Percentiles rank a stretch among this genome's conserved stretches.
These are phyloP conservation scores for Dipodascus albidus DNA, from an alignment of 805 yeast species.

Conservation along the genomic window DNA sequence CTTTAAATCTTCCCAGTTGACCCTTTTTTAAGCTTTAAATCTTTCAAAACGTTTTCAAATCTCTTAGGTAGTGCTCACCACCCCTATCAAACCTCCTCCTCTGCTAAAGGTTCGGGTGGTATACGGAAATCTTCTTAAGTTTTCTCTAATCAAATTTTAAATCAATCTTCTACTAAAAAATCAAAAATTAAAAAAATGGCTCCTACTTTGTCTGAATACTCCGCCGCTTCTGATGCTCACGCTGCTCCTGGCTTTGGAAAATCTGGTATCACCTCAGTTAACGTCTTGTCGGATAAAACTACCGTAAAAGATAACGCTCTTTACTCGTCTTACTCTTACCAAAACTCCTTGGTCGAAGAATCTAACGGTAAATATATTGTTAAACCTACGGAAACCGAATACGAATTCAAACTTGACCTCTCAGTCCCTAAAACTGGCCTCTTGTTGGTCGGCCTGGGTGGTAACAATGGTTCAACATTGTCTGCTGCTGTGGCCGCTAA, in stretches of 20 bases:
- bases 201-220: slow-evolving; percentile 19
- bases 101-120: slow-evolving; percentile 32
- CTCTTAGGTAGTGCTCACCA: slow-evolving; percentile 32
- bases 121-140: slow-evolving; percentile 29
- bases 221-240: slow-evolving; percentile 19
- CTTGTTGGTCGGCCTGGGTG: slow-evolving; percentile 89
- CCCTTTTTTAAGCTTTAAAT: not conserved
- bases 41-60: slow-evolving; percentile 30
- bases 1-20: not conserved
- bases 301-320: slow-evolving; percentile 37
- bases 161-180: slow-evolving; percentile 8
- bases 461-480: slow-evolving; percentile 91
- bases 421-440: slow-evolving; percentile 78
- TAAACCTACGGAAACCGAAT: slow-evolving; percentile 59
- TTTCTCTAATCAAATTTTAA: slow-evolving; percentile 21
- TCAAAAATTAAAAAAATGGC: slow-evolving; percentile 19
- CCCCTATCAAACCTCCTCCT: slow-evolving; percentile 31
- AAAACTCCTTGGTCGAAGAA: slow-evolving; percentile 60
- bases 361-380: slow-evolving; percentile 45
- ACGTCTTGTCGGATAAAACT: slow-evolving; percentile 46
- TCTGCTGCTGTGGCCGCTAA: slow-evolving; percentile 80
- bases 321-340: slow-evolving; percentile 52
- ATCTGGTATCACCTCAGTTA: slow-evolving; percentile 34
- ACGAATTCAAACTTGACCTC: slow-evolving; percentile 78
- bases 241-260: slow-evolving; percentile 21